Conservation (phyloP, 2,329 filamentous ascomycete species). For the Aspergillus hiratsukae region DNA sequence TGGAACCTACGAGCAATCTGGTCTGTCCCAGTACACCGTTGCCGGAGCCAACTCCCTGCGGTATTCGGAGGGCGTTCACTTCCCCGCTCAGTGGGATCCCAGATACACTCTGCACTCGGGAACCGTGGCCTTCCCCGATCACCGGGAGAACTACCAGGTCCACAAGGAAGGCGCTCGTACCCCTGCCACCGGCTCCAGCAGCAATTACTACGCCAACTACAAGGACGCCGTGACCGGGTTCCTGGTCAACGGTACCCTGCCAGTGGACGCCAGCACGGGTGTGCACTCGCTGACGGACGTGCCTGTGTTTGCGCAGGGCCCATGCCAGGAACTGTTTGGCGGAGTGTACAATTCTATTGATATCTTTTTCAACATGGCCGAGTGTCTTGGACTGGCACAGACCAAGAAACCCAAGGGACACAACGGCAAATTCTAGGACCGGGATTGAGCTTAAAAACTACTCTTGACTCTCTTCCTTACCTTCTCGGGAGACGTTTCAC, state of each 20-base stretch:
- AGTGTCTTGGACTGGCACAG: constrained; percentile 34
- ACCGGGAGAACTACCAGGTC: constrained; percentile 70
- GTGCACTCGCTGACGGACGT: constrained; percentile 76
- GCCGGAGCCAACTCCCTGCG: constrained; percentile 53
- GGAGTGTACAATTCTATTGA: constrained; percentile 39
- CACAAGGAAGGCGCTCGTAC: constrained; percentile 61
- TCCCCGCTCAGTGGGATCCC: constrained; percentile 80
- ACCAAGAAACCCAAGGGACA: constrained; percentile 7
- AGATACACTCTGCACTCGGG: constrained; percentile 75
- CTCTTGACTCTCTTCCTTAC: neutral
- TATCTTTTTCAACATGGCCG: constrained; percentile 39
- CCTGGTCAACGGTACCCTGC: constrained; percentile 70
- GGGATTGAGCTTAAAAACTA: neutral
- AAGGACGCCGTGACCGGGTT: constrained; percentile 64
- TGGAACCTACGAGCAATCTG: constrained; percentile 68
- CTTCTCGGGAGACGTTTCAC: neutral
- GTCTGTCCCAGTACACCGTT: constrained; percentile 69
- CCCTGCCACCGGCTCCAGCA: constrained; percentile 54
- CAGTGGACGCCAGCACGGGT: constrained; percentile 59
- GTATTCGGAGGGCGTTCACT: constrained; percentile 70
- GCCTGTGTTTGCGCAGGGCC: constrained; percentile 71
- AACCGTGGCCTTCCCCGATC: constrained; percentile 67
- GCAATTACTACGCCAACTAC: constrained; percentile 64
- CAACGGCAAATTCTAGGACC: neutral
- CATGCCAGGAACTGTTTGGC: constrained; percentile 71